Conservation (phyloP, 441 rosid species). For the Rhodomyrtus psidioides region DNA sequence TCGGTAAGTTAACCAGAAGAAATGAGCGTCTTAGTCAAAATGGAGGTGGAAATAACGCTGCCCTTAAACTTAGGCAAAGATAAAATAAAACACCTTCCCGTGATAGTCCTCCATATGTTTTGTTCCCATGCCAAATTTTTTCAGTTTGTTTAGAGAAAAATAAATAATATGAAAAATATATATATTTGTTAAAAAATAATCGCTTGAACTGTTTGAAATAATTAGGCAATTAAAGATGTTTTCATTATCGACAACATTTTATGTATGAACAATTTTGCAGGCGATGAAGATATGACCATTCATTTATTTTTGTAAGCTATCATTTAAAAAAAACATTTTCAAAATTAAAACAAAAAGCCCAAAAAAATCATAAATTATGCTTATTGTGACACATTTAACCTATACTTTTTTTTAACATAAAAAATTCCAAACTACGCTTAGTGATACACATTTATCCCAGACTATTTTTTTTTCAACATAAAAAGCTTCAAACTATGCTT, state of each 20-base stretch:
- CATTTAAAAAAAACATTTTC: too few species aligned
- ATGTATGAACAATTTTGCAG: rapidly evolving
- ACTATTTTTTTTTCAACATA: too few species aligned
- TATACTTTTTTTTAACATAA: too few species aligned
- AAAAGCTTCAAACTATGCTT: too few species aligned
- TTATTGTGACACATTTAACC: too few species aligned
- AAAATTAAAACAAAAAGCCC: too few species aligned
- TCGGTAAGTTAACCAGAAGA: too few species aligned
- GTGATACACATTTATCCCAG: too few species aligned
- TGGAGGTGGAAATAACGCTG: too few species aligned
- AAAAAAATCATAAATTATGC: too few species aligned
- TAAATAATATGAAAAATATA: rapidly evolving
- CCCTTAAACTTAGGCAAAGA: background rate
- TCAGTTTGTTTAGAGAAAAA: background rate
- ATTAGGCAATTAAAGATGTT: background rate
- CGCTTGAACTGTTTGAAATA: rapidly evolving
- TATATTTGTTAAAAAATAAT: background rate
- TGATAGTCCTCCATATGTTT: background rate
- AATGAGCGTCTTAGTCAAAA: too few species aligned
- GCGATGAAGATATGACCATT: background rate
- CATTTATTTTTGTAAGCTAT: background rate
- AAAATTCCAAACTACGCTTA: too few species aligned
- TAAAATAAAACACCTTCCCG: background rate
- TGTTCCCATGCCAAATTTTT: background rate
- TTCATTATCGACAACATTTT: rapidly evolving